Base-by-base conservation (phyloP, 2,329 filamentous ascomycete genomes). In the Epichloe gansuensis region DNA sequence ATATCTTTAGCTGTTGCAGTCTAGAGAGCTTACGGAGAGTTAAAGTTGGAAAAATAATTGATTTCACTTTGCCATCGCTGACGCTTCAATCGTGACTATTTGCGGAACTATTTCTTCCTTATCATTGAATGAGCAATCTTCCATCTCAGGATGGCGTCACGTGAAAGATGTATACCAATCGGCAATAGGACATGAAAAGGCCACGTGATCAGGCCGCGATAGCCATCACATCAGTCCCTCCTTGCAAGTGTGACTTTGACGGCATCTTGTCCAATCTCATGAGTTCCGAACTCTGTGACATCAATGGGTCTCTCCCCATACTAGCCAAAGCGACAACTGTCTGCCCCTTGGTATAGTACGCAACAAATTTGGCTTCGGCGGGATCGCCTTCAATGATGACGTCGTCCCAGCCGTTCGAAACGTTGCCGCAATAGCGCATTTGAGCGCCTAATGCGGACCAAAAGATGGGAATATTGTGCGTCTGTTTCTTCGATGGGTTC, bases 401-500 rank as follows among this genome's bases (percentile, higher is more conserved):
- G 60, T 94, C 90, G 64, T 98, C 93, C 73, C 81, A 97, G 0
- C 91, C 91, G 51, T 81, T 79, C 8, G 59, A 58, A 1, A 91
- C 89, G 72, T 91, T 93, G 12, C 93, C 93, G 64, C 90, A 95
- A 75, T 98, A 98, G 46, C 93, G 81, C 61, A 98, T 70, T 71
- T 98, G 93, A 5, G 83, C 79, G 5, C 91, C 89, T 5, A 98
- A 73, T 0, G 93, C 93, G 1, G 89, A 95, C 93, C 93, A 98
- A 75, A 98, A 98, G 49, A 98, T 80, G 0, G 93, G 93, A 54
- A 93, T 91, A 69, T 95, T 96, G 2, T 80, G 75, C 60, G 86
- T 82, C 0, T 82, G 75, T 56, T 76, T 75, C 46, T 76, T 67
- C 7, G 52, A 12, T 13, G 85, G 78, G 61, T 85, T 75, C 59